Conservation (phyloP, 345 rosid genomes). For the Eucalyptus urophylla region DNA sequence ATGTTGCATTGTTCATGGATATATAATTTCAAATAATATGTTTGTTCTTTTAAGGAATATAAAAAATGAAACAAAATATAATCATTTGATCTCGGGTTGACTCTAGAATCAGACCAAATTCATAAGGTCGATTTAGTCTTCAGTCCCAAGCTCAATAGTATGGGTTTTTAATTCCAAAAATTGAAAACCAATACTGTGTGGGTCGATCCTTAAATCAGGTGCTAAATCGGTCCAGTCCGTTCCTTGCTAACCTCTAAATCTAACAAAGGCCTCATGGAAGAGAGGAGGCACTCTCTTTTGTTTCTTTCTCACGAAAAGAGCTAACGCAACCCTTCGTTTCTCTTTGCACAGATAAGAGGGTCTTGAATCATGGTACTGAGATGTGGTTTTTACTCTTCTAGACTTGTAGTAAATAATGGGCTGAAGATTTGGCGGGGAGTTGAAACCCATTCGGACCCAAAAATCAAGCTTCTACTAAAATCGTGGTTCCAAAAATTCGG, state of each 20-base stretch:
- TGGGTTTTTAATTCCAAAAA: too few species aligned
- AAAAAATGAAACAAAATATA: too few species aligned
- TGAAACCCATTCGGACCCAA: not conserved
- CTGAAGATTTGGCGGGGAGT: not conserved
- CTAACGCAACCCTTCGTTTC: not conserved
- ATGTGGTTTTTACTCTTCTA: not conserved
- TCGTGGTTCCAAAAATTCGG: not conserved
- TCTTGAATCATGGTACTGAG: not conserved
- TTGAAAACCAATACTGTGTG: too few species aligned
- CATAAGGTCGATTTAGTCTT: too few species aligned
- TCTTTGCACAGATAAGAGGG: not conserved
- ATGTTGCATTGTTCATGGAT: too few species aligned
- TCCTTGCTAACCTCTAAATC: not conserved
- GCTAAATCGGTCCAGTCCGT: accelerated
- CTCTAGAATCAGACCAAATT: too few species aligned
- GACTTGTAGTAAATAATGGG: not conserved
- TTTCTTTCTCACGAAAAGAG: not conserved
- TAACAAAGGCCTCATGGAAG: not conserved
- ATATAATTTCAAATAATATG: too few species aligned
- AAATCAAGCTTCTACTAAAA: not conserved
- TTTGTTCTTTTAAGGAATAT: too few species aligned
- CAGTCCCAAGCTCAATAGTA: accelerated
- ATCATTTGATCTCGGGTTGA: accelerated
- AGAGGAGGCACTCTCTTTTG: not conserved
- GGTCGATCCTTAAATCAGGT: accelerated